Base-by-base conservation (phyloP, 2,329 filamentous ascomycete species). In the Blumeria graminis region DNA sequence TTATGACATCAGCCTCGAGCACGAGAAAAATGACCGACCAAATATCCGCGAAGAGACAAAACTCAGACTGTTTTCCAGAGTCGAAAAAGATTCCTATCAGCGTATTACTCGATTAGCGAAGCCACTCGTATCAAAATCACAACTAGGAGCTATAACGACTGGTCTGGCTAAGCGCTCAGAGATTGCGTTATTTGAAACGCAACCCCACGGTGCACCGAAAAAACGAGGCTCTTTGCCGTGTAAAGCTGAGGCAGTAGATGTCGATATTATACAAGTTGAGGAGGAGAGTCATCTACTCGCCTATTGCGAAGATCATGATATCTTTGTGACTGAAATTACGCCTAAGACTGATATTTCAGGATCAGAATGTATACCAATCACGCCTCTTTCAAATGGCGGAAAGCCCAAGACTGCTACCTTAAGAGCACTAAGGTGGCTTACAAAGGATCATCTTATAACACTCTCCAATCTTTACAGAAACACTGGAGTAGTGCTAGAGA, bases 61-160 rank as follows among this genome's bases (percentile, higher is more conserved):
- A 55, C 67, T 68, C 60, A 61, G 63, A 2, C 69, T 81, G 33
- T 81, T 82, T 63, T 62, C 70, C 45, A 69, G 74, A 39, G 64
- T 66, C 9, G 68, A 71, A 62, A 69, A 69, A 57, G 76, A 78
- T 61, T 68, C 70, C 52, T 82, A 82, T 66, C 79, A 82, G 68
- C 71, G 78, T 58, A 63, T 80, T 54, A 65, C 80, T 63, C 74
- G 77, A 61, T 64, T 82, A 45, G 74, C 74, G 39, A 69, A 70
- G 58, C 73, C 74, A 56, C 69, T 73, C 48, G 74, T 72, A 2
- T n/a, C 13, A 18, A 71, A 72, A 57, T 75, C 76, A 46, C 76
- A 86, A 58, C 73, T 94, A 41, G 88, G 84, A 58, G 88, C 80
- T 11, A 80, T 84, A 58, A 83, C 87, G 9, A 89, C 87, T 0